A percentile compares a stretch with the other conserved stretches of the same genome.
These are phyloP conservation scores for Huntiella moniliformis DNA, from an alignment of 2,329 filamentous ascomycete species.

Conservation along the genomic window DNA sequence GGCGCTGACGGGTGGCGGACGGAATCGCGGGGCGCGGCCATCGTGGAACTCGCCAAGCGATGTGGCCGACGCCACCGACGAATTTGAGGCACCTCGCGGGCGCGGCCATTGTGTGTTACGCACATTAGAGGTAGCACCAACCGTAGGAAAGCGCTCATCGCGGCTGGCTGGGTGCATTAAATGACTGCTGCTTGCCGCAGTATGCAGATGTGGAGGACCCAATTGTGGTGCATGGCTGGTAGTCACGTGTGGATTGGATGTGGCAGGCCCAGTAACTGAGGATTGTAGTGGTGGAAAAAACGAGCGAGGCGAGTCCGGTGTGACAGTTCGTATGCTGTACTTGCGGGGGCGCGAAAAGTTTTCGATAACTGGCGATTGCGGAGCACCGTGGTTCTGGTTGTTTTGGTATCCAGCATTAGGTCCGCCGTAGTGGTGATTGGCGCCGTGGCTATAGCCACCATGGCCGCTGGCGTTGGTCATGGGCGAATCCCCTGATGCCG, in stretches of 20 bases:
- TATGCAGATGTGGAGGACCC: no score
- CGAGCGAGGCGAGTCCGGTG: conserved; percentile 3
- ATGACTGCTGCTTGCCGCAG: no score
- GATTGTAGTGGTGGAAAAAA: not conserved
- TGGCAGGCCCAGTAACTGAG: not conserved
- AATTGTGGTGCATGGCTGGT: no score
- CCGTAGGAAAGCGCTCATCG: conserved; percentile 1
- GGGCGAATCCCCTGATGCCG: not conserved
- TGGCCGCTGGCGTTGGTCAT: not conserved
- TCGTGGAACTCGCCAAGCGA: conserved; percentile 24
- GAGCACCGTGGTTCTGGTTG: not conserved
- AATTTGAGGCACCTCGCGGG: conserved; percentile 20
- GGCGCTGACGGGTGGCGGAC: not conserved
- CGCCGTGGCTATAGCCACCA: conserved; percentile 17
- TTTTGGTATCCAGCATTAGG: not conserved
- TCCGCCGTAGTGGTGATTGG: not conserved
- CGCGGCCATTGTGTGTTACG: conserved; percentile 9
- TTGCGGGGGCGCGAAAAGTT: conserved; percentile 44
- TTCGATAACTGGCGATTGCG: conserved; percentile 21
- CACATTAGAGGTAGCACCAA: not conserved
- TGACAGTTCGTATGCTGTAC: conserved; percentile 24
- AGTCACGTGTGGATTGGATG: not conserved
- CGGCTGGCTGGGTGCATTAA: no score
- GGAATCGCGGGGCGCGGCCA: conserved; percentile 15
- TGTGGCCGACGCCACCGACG: conserved; percentile 24